A percentile compares a stretch with the other conserved stretches of the same genome.
These are phyloP conservation scores for Trichosporon ovoides DNA, from an alignment of 1,284 basidiomycete genomes.

Conservation along the genomic window DNA sequence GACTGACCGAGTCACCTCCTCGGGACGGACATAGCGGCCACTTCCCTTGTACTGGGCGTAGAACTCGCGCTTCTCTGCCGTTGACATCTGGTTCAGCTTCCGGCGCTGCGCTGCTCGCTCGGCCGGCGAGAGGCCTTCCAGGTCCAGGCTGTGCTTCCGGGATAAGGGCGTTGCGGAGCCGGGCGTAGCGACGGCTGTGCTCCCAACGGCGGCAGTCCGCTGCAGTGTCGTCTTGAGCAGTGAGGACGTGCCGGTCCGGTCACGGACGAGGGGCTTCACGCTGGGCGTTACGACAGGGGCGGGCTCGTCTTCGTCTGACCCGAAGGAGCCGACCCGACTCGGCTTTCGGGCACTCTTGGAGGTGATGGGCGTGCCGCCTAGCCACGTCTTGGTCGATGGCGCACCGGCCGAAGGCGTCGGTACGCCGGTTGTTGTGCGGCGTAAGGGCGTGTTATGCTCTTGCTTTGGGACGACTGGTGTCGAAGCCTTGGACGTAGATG, in stretches of 20 bases:
- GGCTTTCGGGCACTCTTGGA: not conserved
- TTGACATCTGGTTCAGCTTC: conserved; percentile 26
- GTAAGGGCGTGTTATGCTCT: not conserved
- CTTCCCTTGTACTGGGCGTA: conserved; percentile 43
- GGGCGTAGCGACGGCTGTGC: too few species aligned
- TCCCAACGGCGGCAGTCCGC: not conserved
- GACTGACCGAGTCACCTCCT: conserved; percentile 52
- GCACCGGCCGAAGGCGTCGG: not conserved
- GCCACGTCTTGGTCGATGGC: conserved; percentile 16
- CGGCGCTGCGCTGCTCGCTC: conserved; percentile 31
- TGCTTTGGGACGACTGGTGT: not conserved
- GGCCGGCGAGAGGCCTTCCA: conserved; percentile 29
- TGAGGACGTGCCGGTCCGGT: conserved; percentile 21
- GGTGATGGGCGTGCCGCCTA: conserved; percentile 6
- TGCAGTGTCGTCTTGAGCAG: conserved; percentile 8
- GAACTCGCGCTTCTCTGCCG: conserved; percentile 30
- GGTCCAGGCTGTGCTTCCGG: conserved; percentile 21
- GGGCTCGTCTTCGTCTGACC: conserved; percentile 9
- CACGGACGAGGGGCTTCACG: conserved; percentile 27
- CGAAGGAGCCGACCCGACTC: conserved; percentile 7
- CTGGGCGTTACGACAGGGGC: not conserved
- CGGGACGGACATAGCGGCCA: conserved; percentile 36
- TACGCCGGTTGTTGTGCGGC: not conserved
- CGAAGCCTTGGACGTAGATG: not conserved
- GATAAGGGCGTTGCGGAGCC: not conserved